Conservation (phyloP, 768 basidiomycete genomes). For the Daedaleopsis nitida region DNA sequence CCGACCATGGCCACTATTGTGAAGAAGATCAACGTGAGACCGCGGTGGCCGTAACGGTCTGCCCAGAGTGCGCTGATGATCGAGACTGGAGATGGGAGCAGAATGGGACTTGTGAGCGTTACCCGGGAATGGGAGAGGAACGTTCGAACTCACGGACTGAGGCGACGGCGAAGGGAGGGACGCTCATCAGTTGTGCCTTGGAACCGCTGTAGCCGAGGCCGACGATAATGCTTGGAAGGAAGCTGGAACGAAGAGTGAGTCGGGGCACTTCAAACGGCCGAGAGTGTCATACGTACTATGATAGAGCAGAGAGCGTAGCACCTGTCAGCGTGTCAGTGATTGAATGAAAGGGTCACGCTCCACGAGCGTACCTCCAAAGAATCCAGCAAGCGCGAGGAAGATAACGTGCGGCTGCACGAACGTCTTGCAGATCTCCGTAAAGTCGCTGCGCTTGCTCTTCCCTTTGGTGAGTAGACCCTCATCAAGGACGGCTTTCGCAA, state of each 20-base stretch:
- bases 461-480: slow-evolving; percentile 39
- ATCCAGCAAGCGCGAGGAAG: slow-evolving; percentile 51
- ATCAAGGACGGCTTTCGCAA: slow-evolving; percentile 1
- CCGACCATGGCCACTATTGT: slow-evolving; percentile 49
- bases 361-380: slow-evolving; percentile 37
- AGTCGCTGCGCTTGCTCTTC: slow-evolving; percentile 52
- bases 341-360: no score
- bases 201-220: slow-evolving; percentile 31
- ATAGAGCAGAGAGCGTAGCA: slow-evolving; percentile 30
- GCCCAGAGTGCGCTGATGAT: slow-evolving; percentile 49
- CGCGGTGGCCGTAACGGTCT: slow-evolving; percentile 54
- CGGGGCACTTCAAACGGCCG: not conserved
- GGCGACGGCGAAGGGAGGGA: slow-evolving; percentile 35
- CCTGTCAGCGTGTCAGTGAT: slow-evolving; percentile 29
- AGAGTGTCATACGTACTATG: slow-evolving; percentile 23
- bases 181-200: slow-evolving; percentile 35
- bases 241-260: slow-evolving; percentile 12
- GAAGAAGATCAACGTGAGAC: slow-evolving; percentile 46
- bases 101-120: no score
- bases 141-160: slow-evolving; percentile 24
- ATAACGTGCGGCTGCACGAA: slow-evolving; percentile 57
- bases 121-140: not conserved
- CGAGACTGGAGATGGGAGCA: slow-evolving; percentile 30
- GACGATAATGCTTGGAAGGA: slow-evolving; percentile 30
- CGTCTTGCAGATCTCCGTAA: slow-evolving; percentile 53